Evolutionary conservation across 257 asterid species (phyloP).

Genomic region (Knoxia roxburghii): DNA sequence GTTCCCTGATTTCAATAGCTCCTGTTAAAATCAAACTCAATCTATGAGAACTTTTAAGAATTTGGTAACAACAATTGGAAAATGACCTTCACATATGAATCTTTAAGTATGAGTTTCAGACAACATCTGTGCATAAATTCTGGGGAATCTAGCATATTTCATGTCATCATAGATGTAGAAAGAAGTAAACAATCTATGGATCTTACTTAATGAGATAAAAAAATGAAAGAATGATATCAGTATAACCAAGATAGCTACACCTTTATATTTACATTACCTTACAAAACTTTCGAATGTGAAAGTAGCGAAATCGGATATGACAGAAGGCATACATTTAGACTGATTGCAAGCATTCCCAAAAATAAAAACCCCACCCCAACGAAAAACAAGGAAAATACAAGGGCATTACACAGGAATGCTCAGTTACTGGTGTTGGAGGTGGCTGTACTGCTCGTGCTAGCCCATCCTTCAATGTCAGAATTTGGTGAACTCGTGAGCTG

Average conservation of each 20-base stretch:
- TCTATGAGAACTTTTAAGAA: too few species aligned
- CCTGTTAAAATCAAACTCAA: too few species aligned
- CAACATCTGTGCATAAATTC: too few species aligned
- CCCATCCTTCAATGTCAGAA: slow-evolving; percentile 19
- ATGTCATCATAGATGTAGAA: too few species aligned
- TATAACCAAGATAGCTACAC: slow-evolving; percentile 1
- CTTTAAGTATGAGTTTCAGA: too few species aligned
- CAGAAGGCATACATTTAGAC: slow-evolving; percentile 2
- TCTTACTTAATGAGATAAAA: neutral
- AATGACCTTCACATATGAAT: too few species aligned
- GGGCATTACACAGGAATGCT: neutral
- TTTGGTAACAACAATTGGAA: too few species aligned
- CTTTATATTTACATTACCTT: slow-evolving; percentile 19
- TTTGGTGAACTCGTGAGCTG: slow-evolving; percentile 21
- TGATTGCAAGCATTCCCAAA: neutral
- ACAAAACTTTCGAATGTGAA: slow-evolving; percentile 1
- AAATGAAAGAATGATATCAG: slow-evolving; percentile 5
- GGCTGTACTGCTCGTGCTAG: slow-evolving; percentile 21
- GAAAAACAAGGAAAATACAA: neutral
- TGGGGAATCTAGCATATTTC: too few species aligned
- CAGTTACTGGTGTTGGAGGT: slow-evolving; percentile 21
- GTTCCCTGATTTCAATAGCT: too few species aligned
- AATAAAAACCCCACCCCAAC: neutral
- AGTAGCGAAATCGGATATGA: neutral
- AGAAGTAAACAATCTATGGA: neutral